Percentiles rank a stretch among this genome's conserved stretches.
phyloP scores from a whole-genome alignment of 1,139 yeast genomes.

The Pichia sp. region DNA sequence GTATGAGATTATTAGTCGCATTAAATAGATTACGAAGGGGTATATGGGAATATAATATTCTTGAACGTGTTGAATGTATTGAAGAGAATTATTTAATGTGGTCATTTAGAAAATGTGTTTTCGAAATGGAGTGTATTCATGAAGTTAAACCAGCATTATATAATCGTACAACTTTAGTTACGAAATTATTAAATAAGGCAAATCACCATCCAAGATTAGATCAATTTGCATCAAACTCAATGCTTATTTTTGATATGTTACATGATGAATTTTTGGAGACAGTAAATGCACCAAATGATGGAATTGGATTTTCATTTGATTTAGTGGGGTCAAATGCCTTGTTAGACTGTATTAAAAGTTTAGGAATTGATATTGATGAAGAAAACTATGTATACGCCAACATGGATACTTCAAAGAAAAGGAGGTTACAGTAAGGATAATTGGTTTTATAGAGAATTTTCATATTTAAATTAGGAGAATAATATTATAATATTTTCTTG shows the following conservation, averaged over 20 bases:
- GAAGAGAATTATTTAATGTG: conserved; percentile 11
- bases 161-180: conserved; percentile 9
- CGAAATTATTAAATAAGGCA: conserved; percentile 11
- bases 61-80: conserved; percentile 13
- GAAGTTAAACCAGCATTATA: conserved; percentile 14
- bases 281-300: conserved; percentile 1
- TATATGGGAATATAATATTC: conserved; percentile 14
- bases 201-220: conserved; percentile 10
- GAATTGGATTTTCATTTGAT: conserved; percentile 12
- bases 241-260: conserved; percentile 13
- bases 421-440: neutral
- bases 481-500: too few relatives aligned
- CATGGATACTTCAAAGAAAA: neutral
- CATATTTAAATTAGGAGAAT: too few relatives aligned
- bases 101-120: conserved; percentile 15
- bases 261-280: conserved; percentile 15
- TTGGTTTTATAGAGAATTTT: too few relatives aligned
- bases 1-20: conserved; percentile 10
- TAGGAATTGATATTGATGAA: conserved; percentile 12
- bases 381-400: conserved; percentile 1
- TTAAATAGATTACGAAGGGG: conserved; percentile 11
- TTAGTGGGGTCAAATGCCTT: conserved; percentile 2
- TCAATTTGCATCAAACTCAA: conserved; percentile 11
- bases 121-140: conserved; percentile 14
- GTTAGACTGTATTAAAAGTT: conserved; percentile 11